phyloP scores from a whole-genome alignment of 176 grass and related monocot genomes.

The Oryza nivara region DNA sequence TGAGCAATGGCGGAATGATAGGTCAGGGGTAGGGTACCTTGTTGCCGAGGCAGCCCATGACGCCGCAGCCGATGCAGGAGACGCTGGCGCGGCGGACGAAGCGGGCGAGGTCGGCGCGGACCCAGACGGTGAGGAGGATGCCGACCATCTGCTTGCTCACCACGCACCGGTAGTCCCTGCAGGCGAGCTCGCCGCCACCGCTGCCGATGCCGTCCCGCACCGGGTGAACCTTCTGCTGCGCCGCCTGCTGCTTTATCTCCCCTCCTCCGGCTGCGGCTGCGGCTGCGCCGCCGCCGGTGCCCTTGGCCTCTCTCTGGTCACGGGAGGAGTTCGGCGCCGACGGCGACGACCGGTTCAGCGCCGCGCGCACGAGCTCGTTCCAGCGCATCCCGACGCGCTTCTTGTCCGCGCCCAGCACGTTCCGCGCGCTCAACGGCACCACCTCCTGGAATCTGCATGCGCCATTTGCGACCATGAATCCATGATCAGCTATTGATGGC shows the following conservation, averaged over 20 bases:
- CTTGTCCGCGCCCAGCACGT: slow-evolving; percentile 86
- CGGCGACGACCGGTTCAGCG: slow-evolving; percentile 60
- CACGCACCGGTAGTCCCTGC: slow-evolving; percentile 62
- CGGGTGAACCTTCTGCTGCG: slow-evolving; percentile 53
- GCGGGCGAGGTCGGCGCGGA: slow-evolving; percentile 66
- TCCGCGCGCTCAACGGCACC: slow-evolving; percentile 77
- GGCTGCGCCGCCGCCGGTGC: not conserved
- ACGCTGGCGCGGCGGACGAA: slow-evolving; percentile 71
- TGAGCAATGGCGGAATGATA: not conserved
- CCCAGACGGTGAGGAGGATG: slow-evolving; percentile 82
- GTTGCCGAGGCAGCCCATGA: slow-evolving; percentile 95
- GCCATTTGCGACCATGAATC: not conserved
- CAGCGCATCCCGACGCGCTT: slow-evolving; percentile 71
- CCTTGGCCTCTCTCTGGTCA: not conserved
- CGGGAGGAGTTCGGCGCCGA: not conserved
- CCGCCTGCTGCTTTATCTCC: not conserved
- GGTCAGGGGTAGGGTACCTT: slow-evolving; percentile 46
- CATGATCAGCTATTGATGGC: too few relatives aligned
- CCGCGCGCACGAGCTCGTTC: slow-evolving; percentile 69
- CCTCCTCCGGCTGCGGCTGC: not conserved
- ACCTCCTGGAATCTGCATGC: slow-evolving; percentile 86
- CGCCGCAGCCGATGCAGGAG: slow-evolving; percentile 81
- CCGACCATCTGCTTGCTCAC: slow-evolving; percentile 99
- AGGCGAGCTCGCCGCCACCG: slow-evolving; percentile 14
- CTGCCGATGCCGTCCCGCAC: slow-evolving; percentile 40